Conservation (phyloP, 2,329 filamentous ascomycete genomes). For the Sporothrix globosa region DNA sequence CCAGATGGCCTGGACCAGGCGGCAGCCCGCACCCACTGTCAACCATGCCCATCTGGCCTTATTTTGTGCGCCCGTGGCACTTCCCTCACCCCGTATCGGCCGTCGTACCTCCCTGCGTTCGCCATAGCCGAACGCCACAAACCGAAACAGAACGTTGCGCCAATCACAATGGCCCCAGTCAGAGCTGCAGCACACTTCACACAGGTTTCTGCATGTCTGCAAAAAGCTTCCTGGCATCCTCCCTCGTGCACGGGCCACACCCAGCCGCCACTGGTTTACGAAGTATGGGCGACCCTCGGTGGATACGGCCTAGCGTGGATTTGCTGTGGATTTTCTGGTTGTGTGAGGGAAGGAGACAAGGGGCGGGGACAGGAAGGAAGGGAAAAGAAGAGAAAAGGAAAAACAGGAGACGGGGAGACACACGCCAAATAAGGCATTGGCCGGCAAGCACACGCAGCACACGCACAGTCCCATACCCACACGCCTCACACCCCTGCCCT, state of each 20-base stretch:
- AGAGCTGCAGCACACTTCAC: neutral
- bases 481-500: neutral
- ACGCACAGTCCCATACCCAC: constrained; percentile 16
- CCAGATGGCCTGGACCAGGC: neutral
- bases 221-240: neutral
- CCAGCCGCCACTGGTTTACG: constrained; percentile 26
- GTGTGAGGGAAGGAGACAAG: constrained; percentile 4
- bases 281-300: constrained; percentile 10
- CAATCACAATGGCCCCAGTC: constrained; percentile 26
- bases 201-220: neutral
- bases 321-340: constrained; percentile 27
- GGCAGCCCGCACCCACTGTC: neutral
- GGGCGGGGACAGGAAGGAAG: constrained; percentile 13
- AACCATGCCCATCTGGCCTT: neutral
- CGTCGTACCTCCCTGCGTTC: neutral
- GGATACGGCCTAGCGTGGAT: constrained; percentile 26
- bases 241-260: constrained; percentile 26
- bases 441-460: constrained; percentile 24
- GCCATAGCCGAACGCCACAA: constrained; percentile 28
- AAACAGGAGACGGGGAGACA: neutral
- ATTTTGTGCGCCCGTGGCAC: constrained; percentile 2
- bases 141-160: constrained; percentile 28
- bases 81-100: neutral
- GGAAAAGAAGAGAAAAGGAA: neutral
- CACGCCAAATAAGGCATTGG: constrained; percentile 20